Evolutionary conservation across 2,329 filamentous ascomycete genomes (phyloP).

Genomic region (Hansfordia pulvinata): DNA sequence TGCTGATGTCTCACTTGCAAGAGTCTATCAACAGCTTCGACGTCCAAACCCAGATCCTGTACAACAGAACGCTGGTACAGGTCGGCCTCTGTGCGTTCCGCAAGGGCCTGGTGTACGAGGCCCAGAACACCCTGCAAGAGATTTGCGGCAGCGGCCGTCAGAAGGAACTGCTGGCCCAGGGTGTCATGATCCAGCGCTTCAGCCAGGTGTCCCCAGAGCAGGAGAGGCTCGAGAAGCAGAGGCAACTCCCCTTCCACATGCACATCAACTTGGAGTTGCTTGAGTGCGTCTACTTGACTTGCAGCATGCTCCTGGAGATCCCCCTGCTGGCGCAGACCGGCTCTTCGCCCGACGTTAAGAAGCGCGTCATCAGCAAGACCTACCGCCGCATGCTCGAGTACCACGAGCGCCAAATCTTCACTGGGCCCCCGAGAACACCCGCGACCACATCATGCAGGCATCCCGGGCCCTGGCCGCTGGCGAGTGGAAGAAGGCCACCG

Average conservation of each 20-base stretch:
- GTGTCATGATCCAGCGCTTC: conserved; percentile 96
- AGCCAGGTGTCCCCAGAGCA: conserved; percentile 94
- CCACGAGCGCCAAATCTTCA: conserved; percentile 98
- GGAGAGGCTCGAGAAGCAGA: conserved; percentile 91
- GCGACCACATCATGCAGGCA: conserved; percentile 98
- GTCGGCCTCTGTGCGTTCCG: conserved; percentile 98
- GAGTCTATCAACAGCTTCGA: conserved; percentile 96
- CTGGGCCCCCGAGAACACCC: conserved; percentile 93
- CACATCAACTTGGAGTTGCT: conserved; percentile 98
- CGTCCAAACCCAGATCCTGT: conserved; percentile 92
- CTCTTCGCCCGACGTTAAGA: conserved; percentile 92
- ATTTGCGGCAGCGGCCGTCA: conserved; percentile 95
- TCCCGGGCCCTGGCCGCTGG: conserved; percentile 93
- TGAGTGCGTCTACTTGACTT: conserved; percentile 96
- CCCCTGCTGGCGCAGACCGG: conserved; percentile 93
- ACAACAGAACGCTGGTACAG: conserved; percentile 95
- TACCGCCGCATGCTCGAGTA: conserved; percentile 99
- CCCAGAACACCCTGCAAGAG: conserved; percentile 93
- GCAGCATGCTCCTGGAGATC: conserved; percentile 98
- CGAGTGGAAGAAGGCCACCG: conserved; percentile 94
- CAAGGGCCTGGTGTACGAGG: conserved; percentile 90
- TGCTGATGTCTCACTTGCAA: conserved; percentile 98
- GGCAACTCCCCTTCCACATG: conserved; percentile 99
- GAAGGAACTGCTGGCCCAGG: conserved; percentile 95
- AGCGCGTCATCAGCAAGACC: conserved; percentile 97